A percentile compares a stretch with the other conserved stretches of the same genome.
Evolutionary conservation across 2,329 filamentous ascomycete genomes (phyloP).

Genomic region (Cyphellophora europaea): DNA sequence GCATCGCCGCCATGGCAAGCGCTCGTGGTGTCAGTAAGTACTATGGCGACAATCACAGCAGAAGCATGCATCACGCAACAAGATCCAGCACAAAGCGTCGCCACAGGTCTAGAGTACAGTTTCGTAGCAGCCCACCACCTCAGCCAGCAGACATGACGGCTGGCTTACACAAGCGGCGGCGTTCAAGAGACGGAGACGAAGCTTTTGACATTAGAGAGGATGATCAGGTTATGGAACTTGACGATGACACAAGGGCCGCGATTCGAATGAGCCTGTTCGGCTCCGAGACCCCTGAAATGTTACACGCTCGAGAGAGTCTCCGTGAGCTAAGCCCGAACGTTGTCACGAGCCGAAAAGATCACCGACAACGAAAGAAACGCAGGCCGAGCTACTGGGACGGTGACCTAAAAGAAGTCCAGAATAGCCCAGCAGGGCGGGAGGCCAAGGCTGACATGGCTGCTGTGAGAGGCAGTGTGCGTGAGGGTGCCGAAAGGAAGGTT

Average conservation of each 20-base stretch:
- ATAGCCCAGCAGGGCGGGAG: conserved; percentile 16
- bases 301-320: conserved; percentile 5
- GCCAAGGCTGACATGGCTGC: background rate
- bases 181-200: conserved; percentile 10
- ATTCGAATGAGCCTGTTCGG: conserved; percentile 16
- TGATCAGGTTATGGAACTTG: conserved; percentile 15
- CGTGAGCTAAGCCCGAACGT: conserved; percentile 19
- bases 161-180: conserved; percentile 6
- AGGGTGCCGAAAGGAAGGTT: conserved; percentile 3
- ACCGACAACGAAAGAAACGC: conserved; percentile 13
- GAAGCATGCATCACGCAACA: background rate
- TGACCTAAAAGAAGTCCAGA: conserved; percentile 17
- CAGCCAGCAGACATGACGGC: conserved; percentile 3
- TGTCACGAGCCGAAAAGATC: conserved; percentile 10
- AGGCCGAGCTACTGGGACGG: conserved; percentile 19
- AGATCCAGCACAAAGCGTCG: conserved; percentile 1
- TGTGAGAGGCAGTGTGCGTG: background rate
- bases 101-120: conserved; percentile 6
- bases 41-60: conserved; percentile 6
- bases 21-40: conserved; percentile 13
- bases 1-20: conserved; percentile 13
- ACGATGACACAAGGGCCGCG: conserved; percentile 16
- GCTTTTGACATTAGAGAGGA: conserved; percentile 6
- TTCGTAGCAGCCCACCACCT: conserved; percentile 17
- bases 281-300: conserved; percentile 3